Evolutionary conservation across 305 asterid genomes (phyloP), one percentile per base, ranked within the genome.

Genomic region (Fraxinus floribunda): DNA sequence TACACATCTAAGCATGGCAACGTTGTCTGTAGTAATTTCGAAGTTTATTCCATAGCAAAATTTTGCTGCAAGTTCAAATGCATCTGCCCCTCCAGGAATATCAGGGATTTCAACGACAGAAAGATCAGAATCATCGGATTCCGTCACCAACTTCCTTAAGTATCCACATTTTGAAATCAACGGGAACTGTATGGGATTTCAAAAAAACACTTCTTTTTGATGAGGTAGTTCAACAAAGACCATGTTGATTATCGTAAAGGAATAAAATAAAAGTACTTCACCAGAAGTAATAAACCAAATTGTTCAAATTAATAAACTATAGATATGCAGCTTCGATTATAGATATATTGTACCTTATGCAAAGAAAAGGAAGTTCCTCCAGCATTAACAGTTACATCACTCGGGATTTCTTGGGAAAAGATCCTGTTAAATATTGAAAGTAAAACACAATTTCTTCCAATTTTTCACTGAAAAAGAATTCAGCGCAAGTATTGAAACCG

Each of bases 1-100:
- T 0, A 79, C 92, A 22, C 98, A 95, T 79, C 98, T 82, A 11
- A 95, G 62, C 62, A 52, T 52, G 62, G 62, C 22, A 11, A 95
- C 88, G 91, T 94, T 95, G 16, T 91, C 89, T n/a, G 93, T 87
- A 22, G 76, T 84, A 24, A 95, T 92, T 86, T 92, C 98, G 22
- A 94, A 92, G 86, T 91, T 91, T 71, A 94, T 92, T 18, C 98
- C 97, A 74, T 95, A 95, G 85, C 98, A 94, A 79, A 92, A 95
- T 20, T 92, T 95, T 1, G 97, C 98, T 0, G 95, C 94, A 18
- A 95, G 94, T 86, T 92, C 97, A 77, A 95, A 94, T 24, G 93
- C 96, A 68, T 92, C 97, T 5, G 92, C 87, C 22, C 97, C 98
- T 18, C 98, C 98, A 0, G 98, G 97, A 32, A 94, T 24, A 24